A percentile compares a stretch with the other conserved stretches of the same genome.
Conservation (phyloP, 2,329 filamentous ascomycete species). For the Aspergillus sojae region DNA sequence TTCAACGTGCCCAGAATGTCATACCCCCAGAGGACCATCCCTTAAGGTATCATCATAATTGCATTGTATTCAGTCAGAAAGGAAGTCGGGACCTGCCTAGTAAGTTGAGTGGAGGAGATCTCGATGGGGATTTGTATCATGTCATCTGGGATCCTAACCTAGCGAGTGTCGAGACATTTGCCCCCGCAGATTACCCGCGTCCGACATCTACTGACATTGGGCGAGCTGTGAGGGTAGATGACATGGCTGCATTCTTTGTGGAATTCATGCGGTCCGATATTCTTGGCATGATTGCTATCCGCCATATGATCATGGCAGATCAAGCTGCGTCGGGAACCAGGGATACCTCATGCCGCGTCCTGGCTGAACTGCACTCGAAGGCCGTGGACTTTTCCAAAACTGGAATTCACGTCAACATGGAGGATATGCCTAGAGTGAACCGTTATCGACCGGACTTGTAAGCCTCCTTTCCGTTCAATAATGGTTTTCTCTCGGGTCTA, state of each 20-base stretch:
- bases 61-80: constrained; percentile 74
- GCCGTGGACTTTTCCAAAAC: constrained; percentile 79
- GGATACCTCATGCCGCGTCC: constrained; percentile 53
- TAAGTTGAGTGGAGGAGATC: constrained; percentile 76
- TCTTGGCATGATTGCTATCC: constrained; percentile 65
- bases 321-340: constrained; percentile 55
- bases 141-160: constrained; percentile 67
- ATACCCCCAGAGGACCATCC: constrained; percentile 63
- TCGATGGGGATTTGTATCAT: constrained; percentile 82
- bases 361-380: constrained; percentile 68
- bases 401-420: constrained; percentile 59
- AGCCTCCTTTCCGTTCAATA: constrained; percentile 28
- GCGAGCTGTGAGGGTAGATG: constrained; percentile 59
- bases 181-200: constrained; percentile 71
- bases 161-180: constrained; percentile 42
- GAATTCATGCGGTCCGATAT: constrained; percentile 71
- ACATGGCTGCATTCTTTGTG: constrained; percentile 83
- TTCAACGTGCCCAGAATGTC: constrained; percentile 67
- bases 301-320: constrained; percentile 68
- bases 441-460: constrained; percentile 59
- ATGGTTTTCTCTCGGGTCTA: background rate
- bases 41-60: constrained; percentile 67
- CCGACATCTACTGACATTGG: constrained; percentile 61
- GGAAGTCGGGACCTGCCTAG: constrained; percentile 76
- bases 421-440: constrained; percentile 44